Evolutionary conservation across 2,329 filamentous ascomycete species (phyloP), one percentile per base, ranked within the genome.

Genomic region (Arthrobotrys sinensis): DNA sequence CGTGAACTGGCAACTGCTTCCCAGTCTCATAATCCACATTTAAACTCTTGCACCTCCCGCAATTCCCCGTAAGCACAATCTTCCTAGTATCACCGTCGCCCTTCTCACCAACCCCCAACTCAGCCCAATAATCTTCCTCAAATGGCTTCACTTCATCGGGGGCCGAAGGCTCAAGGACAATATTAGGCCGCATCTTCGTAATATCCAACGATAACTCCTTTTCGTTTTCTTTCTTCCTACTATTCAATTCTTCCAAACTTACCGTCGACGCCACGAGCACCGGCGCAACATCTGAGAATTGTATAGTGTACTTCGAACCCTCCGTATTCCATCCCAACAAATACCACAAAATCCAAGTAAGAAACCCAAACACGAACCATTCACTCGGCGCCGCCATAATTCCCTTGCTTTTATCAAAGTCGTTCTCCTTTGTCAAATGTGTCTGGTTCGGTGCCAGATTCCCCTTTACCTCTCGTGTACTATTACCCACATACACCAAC

Each of bases 281-380:
- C 0, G 93, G 91, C 0, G 92, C 92, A 80, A 89, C 89, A 84
- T 96, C 93, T 45, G 90, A 89, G 84, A 95, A 96, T 1, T 88
- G 89, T 50, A 95, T 87, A 82, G 86, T 88, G 40, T 87, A 85
- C 11, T 85, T 82, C 11, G 87, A 84, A 7, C 81, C 40, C 4
- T 75, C 76, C 32, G 79, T 52, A 32, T 53, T 72, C 34, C 57
- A 34, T 11, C 73, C 65, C 71, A 19, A 81, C 78, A 80, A 4
- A 63, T 10, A 55, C 79, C 32, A 55, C 70, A 66, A 21, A 82
- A 53, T 2, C 79, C 46, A 52, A 7, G 21, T 57, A 12, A 76
- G 12, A 19, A 76, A 21, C 12, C 48, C 48, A 50, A 55, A 48
- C 14, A 75, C 19, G n/a, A 70, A 75, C 64, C 53, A 64, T n/a